phyloP scores from a whole-genome alignment of 768 basidiomycete species.

The Sistotremastrum niveocremeum region DNA sequence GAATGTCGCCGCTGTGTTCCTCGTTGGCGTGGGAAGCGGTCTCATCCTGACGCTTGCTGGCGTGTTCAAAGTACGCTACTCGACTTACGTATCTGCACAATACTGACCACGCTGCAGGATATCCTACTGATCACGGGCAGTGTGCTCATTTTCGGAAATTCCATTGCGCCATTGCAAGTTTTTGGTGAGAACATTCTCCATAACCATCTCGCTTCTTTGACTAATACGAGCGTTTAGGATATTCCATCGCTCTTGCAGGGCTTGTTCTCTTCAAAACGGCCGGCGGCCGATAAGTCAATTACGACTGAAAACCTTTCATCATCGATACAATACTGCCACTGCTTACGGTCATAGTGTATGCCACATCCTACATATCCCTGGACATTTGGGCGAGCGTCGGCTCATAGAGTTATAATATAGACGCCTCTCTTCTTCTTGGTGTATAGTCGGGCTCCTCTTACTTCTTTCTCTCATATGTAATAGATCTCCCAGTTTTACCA shows the following conservation, averaged over 20 bases:
- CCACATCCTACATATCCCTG: too few species aligned
- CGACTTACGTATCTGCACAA: constrained; percentile 2
- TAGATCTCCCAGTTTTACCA: too few species aligned
- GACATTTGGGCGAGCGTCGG: too few species aligned
- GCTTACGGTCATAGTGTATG: too few species aligned
- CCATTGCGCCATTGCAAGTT: constrained; percentile 72
- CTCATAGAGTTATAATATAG: too few species aligned
- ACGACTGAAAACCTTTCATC: not conserved
- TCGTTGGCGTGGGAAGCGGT: constrained; percentile 80
- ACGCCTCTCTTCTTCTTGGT: too few species aligned
- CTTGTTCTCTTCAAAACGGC: constrained; percentile 77
- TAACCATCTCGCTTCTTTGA: not conserved
- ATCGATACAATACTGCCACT: too few species aligned
- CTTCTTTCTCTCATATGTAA: too few species aligned
- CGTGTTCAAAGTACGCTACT: constrained; percentile 63
- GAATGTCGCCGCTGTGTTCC: constrained; percentile 89
- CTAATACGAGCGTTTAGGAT: constrained; percentile 35
- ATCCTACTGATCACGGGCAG: constrained; percentile 90
- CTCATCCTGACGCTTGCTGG: constrained; percentile 87
- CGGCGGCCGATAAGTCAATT: constrained; percentile 34
- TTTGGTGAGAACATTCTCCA: constrained; percentile 35
- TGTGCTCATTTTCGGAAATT: constrained; percentile 71
- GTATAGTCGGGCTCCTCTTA: too few species aligned
- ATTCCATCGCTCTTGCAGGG: constrained; percentile 76
- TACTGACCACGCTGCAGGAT: constrained; percentile 37